These are phyloP conservation scores for Acmispon strigosus DNA, from an alignment of 306 rosid genomes.

Conservation along the genomic window DNA sequence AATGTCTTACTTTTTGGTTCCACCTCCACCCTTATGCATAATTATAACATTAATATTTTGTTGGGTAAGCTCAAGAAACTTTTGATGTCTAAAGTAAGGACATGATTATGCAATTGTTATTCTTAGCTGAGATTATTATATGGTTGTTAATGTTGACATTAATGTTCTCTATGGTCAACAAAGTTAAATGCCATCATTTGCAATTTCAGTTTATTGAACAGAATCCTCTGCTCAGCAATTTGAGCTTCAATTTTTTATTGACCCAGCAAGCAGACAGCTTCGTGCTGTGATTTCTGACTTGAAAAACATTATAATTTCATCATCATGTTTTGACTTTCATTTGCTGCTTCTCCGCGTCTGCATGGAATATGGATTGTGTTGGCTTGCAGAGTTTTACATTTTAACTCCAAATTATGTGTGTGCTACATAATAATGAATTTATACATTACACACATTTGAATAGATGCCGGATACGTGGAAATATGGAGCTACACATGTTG, in stretches of 20 bases:
- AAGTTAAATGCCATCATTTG: constrained; percentile 2
- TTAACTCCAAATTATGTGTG: neutral
- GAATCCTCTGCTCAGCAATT: neutral
- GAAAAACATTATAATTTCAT: neutral
- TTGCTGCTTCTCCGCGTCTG: neutral
- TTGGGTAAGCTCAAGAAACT: neutral
- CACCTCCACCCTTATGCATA: neutral
- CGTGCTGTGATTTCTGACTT: constrained; percentile 23
- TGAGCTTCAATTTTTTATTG: neutral
- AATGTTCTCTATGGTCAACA: constrained; percentile 4
- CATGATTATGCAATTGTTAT: neutral
- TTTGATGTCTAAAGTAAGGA: neutral
- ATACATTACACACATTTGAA: too few species aligned
- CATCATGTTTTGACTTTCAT: neutral
- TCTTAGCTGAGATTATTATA: neutral
- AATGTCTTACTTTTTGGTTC: neutral
- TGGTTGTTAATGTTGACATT: neutral
- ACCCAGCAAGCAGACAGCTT: constrained; percentile 1
- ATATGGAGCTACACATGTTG: too few species aligned
- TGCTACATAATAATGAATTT: neutral
- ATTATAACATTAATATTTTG: neutral
- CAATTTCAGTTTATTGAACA: neutral
- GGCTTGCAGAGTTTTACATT: neutral
- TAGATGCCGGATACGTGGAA: too few species aligned
- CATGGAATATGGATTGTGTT: neutral